These are phyloP conservation scores for Bipolaris zeicola DNA, from an alignment of 2,329 filamentous ascomycete genomes.

Conservation along the genomic window DNA sequence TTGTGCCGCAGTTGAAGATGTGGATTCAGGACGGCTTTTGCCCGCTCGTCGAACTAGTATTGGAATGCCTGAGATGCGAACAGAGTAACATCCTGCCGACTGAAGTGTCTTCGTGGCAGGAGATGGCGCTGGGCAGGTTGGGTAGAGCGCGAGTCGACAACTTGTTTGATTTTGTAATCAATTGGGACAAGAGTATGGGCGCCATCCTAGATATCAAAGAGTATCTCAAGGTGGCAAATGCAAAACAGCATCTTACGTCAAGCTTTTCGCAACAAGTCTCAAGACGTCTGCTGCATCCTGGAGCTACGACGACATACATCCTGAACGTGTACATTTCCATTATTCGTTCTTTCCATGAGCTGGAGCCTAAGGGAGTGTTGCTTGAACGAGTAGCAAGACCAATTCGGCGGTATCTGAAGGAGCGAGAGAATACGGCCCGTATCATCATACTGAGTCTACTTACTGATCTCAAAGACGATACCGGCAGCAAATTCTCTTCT, in stretches of 20 bases:
- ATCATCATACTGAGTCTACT: slow-evolving; percentile 78
- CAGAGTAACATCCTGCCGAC: slow-evolving; percentile 33
- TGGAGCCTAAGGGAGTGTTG: slow-evolving; percentile 78
- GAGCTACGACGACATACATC: slow-evolving; percentile 76
- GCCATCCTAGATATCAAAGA: slow-evolving; percentile 76
- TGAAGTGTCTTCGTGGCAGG: slow-evolving; percentile 71
- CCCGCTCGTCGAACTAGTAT: slow-evolving; percentile 67
- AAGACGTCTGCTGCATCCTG: slow-evolving; percentile 72
- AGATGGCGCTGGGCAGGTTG: slow-evolving; percentile 70
- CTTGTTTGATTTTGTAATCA: slow-evolving; percentile 78
- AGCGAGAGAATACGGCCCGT: slow-evolving; percentile 76
- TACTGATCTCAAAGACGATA: slow-evolving; percentile 61
- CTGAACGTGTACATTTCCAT: slow-evolving; percentile 78
- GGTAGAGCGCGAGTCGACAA: slow-evolving; percentile 72
- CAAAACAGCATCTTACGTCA: slow-evolving; percentile 71
- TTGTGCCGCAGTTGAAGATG: slow-evolving; percentile 63
- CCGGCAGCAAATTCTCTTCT: slow-evolving; percentile 52
- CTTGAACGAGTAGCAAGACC: slow-evolving; percentile 75
- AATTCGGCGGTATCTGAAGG: slow-evolving; percentile 76
- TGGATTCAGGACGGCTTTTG: slow-evolving; percentile 74
- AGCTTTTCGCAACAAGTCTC: slow-evolving; percentile 70
- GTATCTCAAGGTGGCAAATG: slow-evolving; percentile 70
- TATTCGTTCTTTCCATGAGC: slow-evolving; percentile 75
- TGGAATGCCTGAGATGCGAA: slow-evolving; percentile 49
- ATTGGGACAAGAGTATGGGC: slow-evolving; percentile 73